These are phyloP conservation scores for Crithidia bombi DNA, from an alignment of 208 protist species.

Conservation along the genomic window DNA sequence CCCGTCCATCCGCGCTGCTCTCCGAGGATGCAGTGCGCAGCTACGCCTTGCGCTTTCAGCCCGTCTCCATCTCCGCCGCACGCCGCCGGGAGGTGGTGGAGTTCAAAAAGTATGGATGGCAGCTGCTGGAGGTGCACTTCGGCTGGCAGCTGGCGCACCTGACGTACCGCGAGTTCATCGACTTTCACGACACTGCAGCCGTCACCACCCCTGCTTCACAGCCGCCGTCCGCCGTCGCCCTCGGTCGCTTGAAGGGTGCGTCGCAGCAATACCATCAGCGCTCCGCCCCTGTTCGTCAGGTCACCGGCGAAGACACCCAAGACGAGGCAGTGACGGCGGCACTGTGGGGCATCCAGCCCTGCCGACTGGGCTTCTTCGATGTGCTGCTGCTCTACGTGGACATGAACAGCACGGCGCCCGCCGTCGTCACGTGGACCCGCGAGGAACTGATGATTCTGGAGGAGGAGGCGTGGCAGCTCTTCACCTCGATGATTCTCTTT, in stretches of 20 bases:
- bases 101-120: slow-evolving; percentile 82
- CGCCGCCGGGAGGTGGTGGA: slow-evolving; percentile 38
- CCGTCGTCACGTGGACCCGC: slow-evolving; percentile 66
- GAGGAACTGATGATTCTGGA: slow-evolving; percentile 76
- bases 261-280: slow-evolving; percentile 5
- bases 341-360: slow-evolving; percentile 44
- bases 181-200: slow-evolving; percentile 6
- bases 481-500: slow-evolving; percentile 64
- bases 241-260: background rate
- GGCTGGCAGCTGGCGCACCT: slow-evolving; percentile 67
- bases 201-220: too few relatives aligned
- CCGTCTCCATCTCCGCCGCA: slow-evolving; percentile 58
- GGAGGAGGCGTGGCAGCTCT: slow-evolving; percentile 67
- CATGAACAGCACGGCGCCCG: slow-evolving; percentile 44
- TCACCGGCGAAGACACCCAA: background rate
- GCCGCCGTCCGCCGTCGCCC: background rate
- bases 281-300: background rate
- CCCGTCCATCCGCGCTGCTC: slow-evolving; percentile 23
- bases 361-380: slow-evolving; percentile 63
- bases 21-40: slow-evolving; percentile 37
- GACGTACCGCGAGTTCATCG: slow-evolving; percentile 27
- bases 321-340: slow-evolving; percentile 28
- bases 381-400: slow-evolving; percentile 76
- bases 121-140: slow-evolving; percentile 68
- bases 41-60: slow-evolving; percentile 55